Evolutionary conservation across 768 basidiomycete species (phyloP).

Genomic region (Tylopilus subfusipes): DNA sequence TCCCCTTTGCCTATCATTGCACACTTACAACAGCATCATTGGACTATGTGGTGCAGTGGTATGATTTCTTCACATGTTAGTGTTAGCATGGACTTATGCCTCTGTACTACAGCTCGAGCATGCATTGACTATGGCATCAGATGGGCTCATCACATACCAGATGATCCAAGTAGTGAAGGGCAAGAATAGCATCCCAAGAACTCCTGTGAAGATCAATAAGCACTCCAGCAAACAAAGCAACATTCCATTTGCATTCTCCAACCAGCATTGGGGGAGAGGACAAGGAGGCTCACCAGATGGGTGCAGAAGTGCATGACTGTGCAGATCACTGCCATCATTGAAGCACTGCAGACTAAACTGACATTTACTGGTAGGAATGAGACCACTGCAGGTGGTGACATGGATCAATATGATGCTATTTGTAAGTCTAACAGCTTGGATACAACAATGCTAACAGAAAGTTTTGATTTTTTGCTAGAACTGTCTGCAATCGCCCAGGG

Average conservation of each 20-base stretch:
- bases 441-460: too few species aligned
- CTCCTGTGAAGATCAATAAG: background rate
- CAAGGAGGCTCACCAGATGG: background rate
- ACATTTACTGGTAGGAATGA: background rate
- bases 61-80: background rate
- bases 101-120: background rate
- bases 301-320: background rate
- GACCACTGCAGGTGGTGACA: too few species aligned
- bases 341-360: background rate
- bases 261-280: background rate
- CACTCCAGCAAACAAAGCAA: background rate
- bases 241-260: background rate
- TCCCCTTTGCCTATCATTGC: background rate
- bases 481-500: too few species aligned
- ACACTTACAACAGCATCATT: background rate
- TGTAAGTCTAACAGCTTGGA: too few species aligned
- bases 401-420: too few species aligned
- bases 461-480: too few species aligned
- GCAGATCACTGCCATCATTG: background rate
- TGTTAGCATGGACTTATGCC: too few species aligned
- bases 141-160: background rate
- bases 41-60: constrained; percentile 1
- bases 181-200: background rate
- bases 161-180: background rate
- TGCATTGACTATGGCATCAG: background rate